Percentiles rank a stretch among this genome's conserved stretches.
Evolutionary conservation across 768 basidiomycete genomes (phyloP).

Genomic region (Boletus subparvulus): DNA sequence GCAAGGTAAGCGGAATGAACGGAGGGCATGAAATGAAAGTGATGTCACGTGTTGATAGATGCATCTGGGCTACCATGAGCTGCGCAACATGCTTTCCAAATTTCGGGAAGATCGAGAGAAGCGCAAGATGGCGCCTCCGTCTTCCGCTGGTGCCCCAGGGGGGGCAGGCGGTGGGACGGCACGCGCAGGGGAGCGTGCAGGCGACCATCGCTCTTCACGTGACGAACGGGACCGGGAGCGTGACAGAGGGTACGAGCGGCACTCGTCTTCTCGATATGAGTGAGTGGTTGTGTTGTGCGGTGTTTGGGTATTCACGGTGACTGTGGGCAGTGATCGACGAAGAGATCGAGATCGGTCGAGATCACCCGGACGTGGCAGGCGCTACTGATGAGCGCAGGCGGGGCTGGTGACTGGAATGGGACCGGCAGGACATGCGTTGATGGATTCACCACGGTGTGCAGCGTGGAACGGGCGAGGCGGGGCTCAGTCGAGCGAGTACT

Average conservation of each 20-base stretch:
- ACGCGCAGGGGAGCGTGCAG: conserved; percentile 43
- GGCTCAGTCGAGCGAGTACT: too few species aligned
- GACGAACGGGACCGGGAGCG: conserved; percentile 69
- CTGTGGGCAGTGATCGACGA: conserved; percentile 56
- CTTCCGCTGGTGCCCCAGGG: conserved; percentile 36
- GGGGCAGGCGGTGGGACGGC: conserved; percentile 38
- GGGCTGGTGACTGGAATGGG: not conserved
- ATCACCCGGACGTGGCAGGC: conserved; percentile 60
- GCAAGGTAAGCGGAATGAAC: conserved; percentile 68
- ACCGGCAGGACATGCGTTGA: conserved; percentile 5
- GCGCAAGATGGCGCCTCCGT: conserved; percentile 59
- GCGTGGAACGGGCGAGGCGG: conserved; percentile 27
- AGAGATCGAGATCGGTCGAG: conserved; percentile 73
- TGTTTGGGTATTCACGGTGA: conserved; percentile 12
- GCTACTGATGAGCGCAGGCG: conserved; percentile 37
- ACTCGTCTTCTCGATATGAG: conserved; percentile 72
- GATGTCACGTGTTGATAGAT: conserved; percentile 59
- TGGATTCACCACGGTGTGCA: conserved; percentile 18
- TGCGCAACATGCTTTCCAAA: conserved; percentile 88
- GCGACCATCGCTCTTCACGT: conserved; percentile 59
- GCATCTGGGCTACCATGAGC: conserved; percentile 98
- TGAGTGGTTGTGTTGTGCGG: conserved; percentile 41
- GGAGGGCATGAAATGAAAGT: conserved; percentile 23
- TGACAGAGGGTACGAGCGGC: conserved; percentile 67
- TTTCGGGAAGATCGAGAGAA: conserved; percentile 91